A percentile compares a stretch with the other conserved stretches of the same genome.
Evolutionary conservation across 192 early-diverging fungal species (phyloP).

Genomic region (Linnemannia exigua): DNA sequence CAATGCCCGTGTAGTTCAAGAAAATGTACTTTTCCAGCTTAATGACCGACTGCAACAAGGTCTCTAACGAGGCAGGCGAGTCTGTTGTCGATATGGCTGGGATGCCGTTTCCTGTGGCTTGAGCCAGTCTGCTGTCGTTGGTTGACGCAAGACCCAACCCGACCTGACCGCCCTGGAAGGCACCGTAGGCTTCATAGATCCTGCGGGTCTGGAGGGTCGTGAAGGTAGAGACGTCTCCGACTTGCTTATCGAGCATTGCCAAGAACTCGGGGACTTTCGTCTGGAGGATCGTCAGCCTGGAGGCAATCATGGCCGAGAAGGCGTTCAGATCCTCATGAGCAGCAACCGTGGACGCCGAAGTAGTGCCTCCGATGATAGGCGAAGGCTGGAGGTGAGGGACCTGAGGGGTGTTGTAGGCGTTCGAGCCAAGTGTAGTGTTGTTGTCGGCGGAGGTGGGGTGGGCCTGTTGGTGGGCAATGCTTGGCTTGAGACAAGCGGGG

Average conservation of each 20-base stretch:
- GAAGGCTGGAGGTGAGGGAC: constrained; percentile 64
- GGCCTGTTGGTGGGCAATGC: constrained; percentile 58
- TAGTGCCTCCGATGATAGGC: constrained; percentile 49
- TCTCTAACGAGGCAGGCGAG: constrained; percentile 31
- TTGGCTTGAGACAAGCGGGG: constrained; percentile 66
- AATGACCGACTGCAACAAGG: constrained; percentile 73
- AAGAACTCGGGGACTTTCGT: constrained; percentile 77
- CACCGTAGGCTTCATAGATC: constrained; percentile 50
- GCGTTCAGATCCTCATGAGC: constrained; percentile 49
- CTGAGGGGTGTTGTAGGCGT: constrained; percentile 56
- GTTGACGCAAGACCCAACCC: constrained; percentile 36
- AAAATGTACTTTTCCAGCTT: constrained; percentile 86
- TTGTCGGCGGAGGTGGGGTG: constrained; percentile 42
- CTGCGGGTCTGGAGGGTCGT: constrained; percentile 38
- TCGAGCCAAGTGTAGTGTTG: background rate
- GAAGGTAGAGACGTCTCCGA: constrained; percentile 72
- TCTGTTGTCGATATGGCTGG: constrained; percentile 48
- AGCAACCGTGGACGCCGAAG: constrained; percentile 26
- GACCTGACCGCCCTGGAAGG: constrained; percentile 30
- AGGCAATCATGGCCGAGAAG: constrained; percentile 72
- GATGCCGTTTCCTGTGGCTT: constrained; percentile 31
- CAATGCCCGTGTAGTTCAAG: constrained; percentile 88
- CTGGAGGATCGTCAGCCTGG: constrained; percentile 69
- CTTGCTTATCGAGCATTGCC: constrained; percentile 73
- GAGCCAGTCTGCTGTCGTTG: constrained; percentile 21